These are phyloP conservation scores for Meyerozyma athensensis DNA, from an alignment of 1,139 yeast genomes.

Conservation along the genomic window DNA sequence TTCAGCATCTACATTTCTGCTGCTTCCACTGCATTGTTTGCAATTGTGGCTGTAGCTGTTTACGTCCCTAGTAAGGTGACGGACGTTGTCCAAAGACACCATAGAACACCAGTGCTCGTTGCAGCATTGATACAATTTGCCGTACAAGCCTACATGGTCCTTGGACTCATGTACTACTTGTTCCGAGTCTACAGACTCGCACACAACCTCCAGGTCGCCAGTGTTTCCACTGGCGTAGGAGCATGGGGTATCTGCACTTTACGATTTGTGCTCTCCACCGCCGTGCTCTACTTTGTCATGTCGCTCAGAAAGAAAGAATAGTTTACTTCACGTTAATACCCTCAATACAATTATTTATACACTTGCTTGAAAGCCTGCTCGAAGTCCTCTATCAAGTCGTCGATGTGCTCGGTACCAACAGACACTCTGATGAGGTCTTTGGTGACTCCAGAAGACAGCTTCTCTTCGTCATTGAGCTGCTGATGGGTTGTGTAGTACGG, in stretches of 20 bases:
- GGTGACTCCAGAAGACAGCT: conserved; percentile 76
- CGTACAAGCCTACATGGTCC: not conserved
- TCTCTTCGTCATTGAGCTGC: conserved; percentile 80
- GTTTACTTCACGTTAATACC: not conserved
- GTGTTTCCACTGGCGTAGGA: conserved; percentile 1
- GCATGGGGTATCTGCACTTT: conserved; percentile 1
- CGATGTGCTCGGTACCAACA: conserved; percentile 85
- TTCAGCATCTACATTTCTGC: not conserved
- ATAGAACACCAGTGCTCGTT: not conserved
- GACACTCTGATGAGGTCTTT: conserved; percentile 84
- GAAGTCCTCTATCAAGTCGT: conserved; percentile 82
- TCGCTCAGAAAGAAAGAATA: not conserved
- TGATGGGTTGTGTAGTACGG: conserved; percentile 96
- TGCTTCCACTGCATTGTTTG: not conserved
- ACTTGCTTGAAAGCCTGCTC: conserved; percentile 70
- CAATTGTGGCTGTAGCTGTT: not conserved
- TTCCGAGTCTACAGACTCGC: not conserved
- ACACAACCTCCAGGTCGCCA: conserved; percentile 1
- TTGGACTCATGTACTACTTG: conserved; percentile 1
- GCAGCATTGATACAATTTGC: not conserved
- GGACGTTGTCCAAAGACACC: conserved; percentile 1
- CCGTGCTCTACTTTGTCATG: not conserved
- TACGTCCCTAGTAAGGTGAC: not conserved
- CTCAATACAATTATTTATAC: conserved; percentile 16
- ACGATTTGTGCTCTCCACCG: not conserved